Conservation (phyloP, 495 filamentous ascomycete species). For the Daldinia grandis region DNA sequence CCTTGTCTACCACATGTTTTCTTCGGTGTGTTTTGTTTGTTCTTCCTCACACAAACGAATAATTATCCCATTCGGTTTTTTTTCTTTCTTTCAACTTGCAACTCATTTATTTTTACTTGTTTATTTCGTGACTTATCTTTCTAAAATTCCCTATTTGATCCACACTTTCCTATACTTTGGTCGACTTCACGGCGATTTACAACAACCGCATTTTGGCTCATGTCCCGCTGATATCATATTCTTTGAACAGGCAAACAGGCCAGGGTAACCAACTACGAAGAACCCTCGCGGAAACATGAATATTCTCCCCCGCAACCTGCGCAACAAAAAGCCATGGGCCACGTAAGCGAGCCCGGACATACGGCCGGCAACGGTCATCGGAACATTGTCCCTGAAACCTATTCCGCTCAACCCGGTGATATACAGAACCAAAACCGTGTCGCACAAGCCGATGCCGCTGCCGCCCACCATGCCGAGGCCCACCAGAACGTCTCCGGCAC, state of each 20-base stretch:
- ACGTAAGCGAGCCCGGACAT: constrained; percentile 58
- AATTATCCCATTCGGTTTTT: constrained; percentile 1
- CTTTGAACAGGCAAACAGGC: constrained; percentile 77
- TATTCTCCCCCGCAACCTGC: constrained; percentile 62
- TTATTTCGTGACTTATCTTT: background rate
- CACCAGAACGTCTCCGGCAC: constrained; percentile 42
- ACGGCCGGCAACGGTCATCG: constrained; percentile 52
- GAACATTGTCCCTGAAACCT: constrained; percentile 55
- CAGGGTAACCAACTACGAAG: constrained; percentile 70
- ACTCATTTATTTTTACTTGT: background rate
- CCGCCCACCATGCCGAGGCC: constrained; percentile 60
- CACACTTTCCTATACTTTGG: background rate
- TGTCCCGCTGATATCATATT: constrained; percentile 45
- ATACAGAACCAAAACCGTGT: constrained; percentile 63
- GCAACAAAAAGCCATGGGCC: constrained; percentile 56
- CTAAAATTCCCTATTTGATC: background rate
- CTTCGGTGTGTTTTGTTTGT: constrained; percentile 16
- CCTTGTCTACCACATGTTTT: constrained; percentile 3
- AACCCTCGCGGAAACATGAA: constrained; percentile 59
- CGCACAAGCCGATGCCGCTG: constrained; percentile 68
- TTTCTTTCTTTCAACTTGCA: background rate
- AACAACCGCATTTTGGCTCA: constrained; percentile 18
- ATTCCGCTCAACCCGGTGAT: constrained; percentile 67
- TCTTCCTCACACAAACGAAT: constrained; percentile 1
- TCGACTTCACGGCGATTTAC: background rate